phyloP scores from a whole-genome alignment of 306 rosid species.

The Inga leiocalycina region DNA sequence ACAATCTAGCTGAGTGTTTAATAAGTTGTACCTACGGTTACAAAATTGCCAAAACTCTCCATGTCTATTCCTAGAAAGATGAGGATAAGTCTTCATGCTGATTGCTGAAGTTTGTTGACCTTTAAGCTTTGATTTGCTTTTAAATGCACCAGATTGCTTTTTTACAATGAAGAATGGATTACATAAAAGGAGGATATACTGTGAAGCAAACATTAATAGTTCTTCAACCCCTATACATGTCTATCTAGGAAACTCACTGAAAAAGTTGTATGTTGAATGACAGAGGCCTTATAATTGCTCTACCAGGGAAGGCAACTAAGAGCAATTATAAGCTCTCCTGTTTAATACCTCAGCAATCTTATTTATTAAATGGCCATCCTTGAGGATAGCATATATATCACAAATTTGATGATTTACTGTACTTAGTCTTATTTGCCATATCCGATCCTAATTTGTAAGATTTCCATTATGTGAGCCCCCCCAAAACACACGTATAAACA shows the following conservation, averaged over 20 bases:
- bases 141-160: background rate
- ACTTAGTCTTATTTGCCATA: background rate
- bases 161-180: background rate
- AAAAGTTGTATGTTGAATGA: background rate
- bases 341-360: background rate
- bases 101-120: background rate
- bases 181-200: background rate
- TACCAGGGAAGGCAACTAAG: background rate
- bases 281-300: background rate
- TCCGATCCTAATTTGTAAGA: background rate
- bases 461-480: background rate
- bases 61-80: background rate
- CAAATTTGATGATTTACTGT: background rate
- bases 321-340: background rate
- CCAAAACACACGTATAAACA: background rate
- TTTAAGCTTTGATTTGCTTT: background rate
- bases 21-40: background rate
- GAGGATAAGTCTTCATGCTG: background rate
- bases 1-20: slow-evolving; percentile 4
- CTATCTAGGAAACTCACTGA: background rate
- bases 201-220: background rate
- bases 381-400: background rate
- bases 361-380: background rate
- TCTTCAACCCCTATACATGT: background rate
- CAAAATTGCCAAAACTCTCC: background rate